These are phyloP conservation scores for Teunomyces stri DNA, from an alignment of 805 yeast species.

Conservation along the genomic window DNA sequence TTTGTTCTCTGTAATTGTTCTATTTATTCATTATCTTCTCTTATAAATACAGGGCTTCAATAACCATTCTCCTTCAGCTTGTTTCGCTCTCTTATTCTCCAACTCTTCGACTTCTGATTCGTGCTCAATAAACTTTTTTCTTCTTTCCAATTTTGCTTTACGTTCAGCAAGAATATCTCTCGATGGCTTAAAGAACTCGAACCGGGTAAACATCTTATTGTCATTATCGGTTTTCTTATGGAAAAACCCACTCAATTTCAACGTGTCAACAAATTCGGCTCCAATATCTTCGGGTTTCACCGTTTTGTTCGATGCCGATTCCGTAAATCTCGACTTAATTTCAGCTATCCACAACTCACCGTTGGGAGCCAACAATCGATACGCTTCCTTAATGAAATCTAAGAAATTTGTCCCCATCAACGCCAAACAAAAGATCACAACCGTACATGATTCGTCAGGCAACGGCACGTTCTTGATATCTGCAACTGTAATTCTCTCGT, in stretches of 20 bases:
- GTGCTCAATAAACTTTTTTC: slow-evolving; percentile 65
- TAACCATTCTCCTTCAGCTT: slow-evolving; percentile 83
- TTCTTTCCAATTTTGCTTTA: slow-evolving; percentile 58
- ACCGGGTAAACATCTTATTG: slow-evolving; percentile 92
- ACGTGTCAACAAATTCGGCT: slow-evolving; percentile 73
- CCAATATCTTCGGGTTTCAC: slow-evolving; percentile 48
- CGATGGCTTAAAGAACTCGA: slow-evolving; percentile 89
- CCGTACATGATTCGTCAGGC: slow-evolving; percentile 70
- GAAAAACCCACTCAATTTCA: slow-evolving; percentile 79
- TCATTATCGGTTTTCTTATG: slow-evolving; percentile 83
- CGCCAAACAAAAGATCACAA: slow-evolving; percentile 92
- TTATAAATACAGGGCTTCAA: slow-evolving; percentile 96
- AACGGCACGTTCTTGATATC: slow-evolving; percentile 91
- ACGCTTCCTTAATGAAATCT: slow-evolving; percentile 88
- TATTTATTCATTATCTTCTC: slow-evolving; percentile 49
- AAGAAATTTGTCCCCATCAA: slow-evolving; percentile 96
- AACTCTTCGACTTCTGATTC: slow-evolving; percentile 63
- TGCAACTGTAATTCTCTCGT: slow-evolving; percentile 91
- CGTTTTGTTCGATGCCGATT: slow-evolving; percentile 32
- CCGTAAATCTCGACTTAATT: slow-evolving; percentile 86
- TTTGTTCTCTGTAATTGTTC: background rate
- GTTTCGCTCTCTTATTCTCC: slow-evolving; percentile 49
- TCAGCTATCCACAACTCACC: slow-evolving; percentile 98
- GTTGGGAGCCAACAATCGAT: slow-evolving; percentile 79
- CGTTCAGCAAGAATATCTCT: slow-evolving; percentile 62